Percentiles rank a stretch among this genome's conserved stretches.
Conservation (phyloP, 345 rosid species). For the Kandelia obovata region DNA sequence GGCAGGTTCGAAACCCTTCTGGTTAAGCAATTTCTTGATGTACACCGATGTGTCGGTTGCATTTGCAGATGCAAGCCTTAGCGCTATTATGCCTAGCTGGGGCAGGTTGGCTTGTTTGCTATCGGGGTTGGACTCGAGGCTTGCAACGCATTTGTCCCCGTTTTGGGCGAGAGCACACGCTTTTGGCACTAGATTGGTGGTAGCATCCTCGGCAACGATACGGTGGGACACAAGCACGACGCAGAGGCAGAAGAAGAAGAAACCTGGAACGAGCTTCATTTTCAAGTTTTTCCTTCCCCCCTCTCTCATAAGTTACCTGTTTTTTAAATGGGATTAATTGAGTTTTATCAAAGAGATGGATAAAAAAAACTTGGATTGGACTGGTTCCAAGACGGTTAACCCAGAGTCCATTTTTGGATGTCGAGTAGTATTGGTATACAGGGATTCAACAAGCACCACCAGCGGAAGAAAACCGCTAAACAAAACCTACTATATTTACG, state of each 20-base stretch:
- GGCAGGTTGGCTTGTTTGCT: constrained; percentile 34
- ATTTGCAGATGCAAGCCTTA: constrained; percentile 37
- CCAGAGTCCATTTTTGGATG: neutral
- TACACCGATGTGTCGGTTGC: constrained; percentile 40
- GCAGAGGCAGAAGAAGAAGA: constrained; percentile 22
- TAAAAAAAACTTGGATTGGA: neutral
- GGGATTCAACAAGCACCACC: neutral
- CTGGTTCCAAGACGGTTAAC: neutral
- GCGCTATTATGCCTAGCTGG: constrained; percentile 46
- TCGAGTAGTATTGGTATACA: too few relatives aligned
- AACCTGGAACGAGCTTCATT: constrained; percentile 24
- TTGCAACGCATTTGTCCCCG: constrained; percentile 45
- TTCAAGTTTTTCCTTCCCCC: neutral
- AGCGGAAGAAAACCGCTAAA: constrained; percentile 7
- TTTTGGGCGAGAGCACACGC: constrained; percentile 40
- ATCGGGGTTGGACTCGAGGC: constrained; percentile 39
- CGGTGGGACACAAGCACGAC: constrained; percentile 9
- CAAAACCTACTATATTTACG: neutral
- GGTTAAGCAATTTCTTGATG: constrained; percentile 27
- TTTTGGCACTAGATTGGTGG: constrained; percentile 11
- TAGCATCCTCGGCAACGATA: neutral
- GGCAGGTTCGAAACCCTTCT: constrained; percentile 34
- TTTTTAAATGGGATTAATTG: neutral
- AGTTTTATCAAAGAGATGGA: constrained; percentile 1
- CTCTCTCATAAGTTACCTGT: neutral